Evolutionary conservation across 441 rosid species (phyloP), one percentile per base, ranked within the genome.

Genomic region (Pelargonium australe): DNA sequence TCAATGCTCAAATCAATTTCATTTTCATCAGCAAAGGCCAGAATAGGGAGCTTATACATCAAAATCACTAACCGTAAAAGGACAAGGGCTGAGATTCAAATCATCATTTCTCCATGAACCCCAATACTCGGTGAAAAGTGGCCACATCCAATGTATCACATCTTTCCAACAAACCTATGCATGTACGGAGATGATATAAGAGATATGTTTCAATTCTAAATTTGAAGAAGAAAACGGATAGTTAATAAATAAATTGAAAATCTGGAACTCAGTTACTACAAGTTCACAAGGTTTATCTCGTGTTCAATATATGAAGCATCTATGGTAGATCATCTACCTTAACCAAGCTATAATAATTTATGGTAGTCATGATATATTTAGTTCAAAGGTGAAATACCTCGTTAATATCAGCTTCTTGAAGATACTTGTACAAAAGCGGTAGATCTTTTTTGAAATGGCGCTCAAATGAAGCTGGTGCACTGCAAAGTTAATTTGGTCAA

Each of bases 91-190:
- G 73, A 93, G 82, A 72, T 88, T 85, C 77, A 93, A 82, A 70
- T 83, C 84, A 74, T 87, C 85, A n/a, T 73, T 84, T 81, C 97
- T 85, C 98, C 98, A 93, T 12, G 85, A 80, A 65, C 88, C 90
- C 95, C 93, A 93, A 53, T 74, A 80, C 75, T 93, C 95, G 43
- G 88, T 70, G 80, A 84, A 91, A 66, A 93, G 90, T 13, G 98
- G 97, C 97, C 97, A 93, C 98, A 93, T 91, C 97, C 97, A 93
- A 73, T 93, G 97, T 61, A 81, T 80, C 76, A 91, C 93, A 73
- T 93, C 97, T 80, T 77, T 84, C 98, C 97, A 93, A 78, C 87
- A 81, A 72, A 86, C 83, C 98, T 93, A 58, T 13, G 71, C n/a
- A 31, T 69, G 58, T 12, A n/a, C n/a, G 64, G 49, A 16, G 58